A percentile compares a stretch with the other conserved stretches of the same genome.
Conservation (phyloP, 2,329 filamentous ascomycete species). For the Periconia sp. region DNA sequence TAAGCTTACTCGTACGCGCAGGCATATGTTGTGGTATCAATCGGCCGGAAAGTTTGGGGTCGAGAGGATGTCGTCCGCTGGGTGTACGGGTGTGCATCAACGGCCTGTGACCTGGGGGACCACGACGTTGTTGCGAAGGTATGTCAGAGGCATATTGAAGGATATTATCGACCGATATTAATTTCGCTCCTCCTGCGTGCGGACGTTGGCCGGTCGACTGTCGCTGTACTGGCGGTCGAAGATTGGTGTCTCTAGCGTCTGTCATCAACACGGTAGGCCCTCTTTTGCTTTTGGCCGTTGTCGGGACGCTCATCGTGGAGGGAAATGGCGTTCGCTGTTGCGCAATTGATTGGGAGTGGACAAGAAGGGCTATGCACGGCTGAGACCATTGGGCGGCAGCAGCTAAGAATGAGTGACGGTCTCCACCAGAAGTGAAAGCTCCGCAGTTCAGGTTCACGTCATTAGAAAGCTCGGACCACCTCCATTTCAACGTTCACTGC, state of each 20-base stretch:
- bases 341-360: not conserved
- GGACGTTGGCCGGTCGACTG: conserved; percentile 38
- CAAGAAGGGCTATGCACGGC: not conserved
- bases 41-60: conserved; percentile 59
- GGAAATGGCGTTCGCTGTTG: not conserved
- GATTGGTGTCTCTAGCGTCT: conserved; percentile 55
- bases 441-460: conserved; percentile 3
- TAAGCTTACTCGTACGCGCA: conserved; percentile 87
- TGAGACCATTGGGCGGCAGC: not conserved
- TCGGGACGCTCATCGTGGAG: conserved; percentile 26
- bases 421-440: not conserved
- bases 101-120: conserved; percentile 61
- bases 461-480: conserved; percentile 1
- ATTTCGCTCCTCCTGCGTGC: conserved; percentile 57
- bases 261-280: conserved; percentile 53
- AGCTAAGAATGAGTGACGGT: not conserved
- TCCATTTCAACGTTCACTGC: not conserved
- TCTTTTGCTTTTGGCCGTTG: conserved; percentile 40
- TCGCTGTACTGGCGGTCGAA: conserved; percentile 35
- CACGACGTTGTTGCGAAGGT: conserved; percentile 86
- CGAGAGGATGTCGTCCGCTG: conserved; percentile 54
- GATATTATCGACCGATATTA: conserved; percentile 90
- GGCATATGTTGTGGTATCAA: conserved; percentile 67
- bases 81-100: conserved; percentile 51
- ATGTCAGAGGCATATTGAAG: conserved; percentile 93